Base-by-base conservation (phyloP, 352 stramenopile genomes). In the Blastocystis hominis region DNA sequence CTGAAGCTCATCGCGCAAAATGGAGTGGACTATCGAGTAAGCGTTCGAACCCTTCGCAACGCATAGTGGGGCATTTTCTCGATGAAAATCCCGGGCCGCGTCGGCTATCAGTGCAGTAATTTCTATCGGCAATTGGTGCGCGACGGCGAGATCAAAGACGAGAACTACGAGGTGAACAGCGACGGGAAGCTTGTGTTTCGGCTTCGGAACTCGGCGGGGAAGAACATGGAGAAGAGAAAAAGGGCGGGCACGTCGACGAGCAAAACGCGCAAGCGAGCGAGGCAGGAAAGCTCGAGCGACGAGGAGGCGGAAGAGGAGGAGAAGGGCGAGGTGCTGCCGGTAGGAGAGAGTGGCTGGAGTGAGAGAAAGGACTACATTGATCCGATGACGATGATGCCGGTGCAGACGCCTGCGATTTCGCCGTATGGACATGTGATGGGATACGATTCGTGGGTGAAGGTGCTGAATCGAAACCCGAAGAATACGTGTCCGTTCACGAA, bases 71-170 rank as follows among this genome's bases (percentile, higher is more conserved):
- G 88, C n/a, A 90, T 90, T 24, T 89, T 90, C 15, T 89, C 80
- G 24, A 90, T 89, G 38, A 50, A 90, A 7, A 89, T 90, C 44
- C 88, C 86, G 3, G 88, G 88, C 9, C 88, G 88, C 17, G 88
- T 90, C 0, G 88, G 88, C 0, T 90, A 90, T 68, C 88, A 90
- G 69, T 90, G 88, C 79, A 88, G 64, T 15, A 90, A 90, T 47
- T 90, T 69, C 47, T 90, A 90, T 64, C 75, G 88, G 17, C 77
- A 90, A 30, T 64, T 90, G 44, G 75, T 90, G 13, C 50, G 79
- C 24, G 66, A 90, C 50, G 87, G 87, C n/a, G 50, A 89, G 62
- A 88, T 90, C 17, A 55, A 84, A 6, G 88, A 90, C 53, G 80
- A 86, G 2, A 90, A 90, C 34, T 90, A 90, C 55, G 15, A 47